phyloP scores from a whole-genome alignment of 2,329 filamentous ascomycete genomes.

The Lasiodiplodia citricola region DNA sequence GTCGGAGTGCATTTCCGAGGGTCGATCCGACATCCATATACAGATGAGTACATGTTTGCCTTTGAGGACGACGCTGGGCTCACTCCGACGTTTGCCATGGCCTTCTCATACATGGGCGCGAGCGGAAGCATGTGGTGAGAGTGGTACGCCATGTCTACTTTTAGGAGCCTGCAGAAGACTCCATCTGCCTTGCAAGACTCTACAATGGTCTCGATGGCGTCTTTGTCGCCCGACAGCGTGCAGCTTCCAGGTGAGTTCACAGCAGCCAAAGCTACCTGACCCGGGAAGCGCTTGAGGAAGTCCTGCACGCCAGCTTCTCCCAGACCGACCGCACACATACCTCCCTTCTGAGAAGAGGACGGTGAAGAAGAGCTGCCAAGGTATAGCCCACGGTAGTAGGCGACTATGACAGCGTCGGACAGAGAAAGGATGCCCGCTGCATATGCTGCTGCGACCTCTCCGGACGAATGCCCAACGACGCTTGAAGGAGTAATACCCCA shows the following conservation, averaged over 20 bases:
- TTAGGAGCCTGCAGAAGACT: conserved; percentile 28
- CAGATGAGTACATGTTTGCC: too few relatives aligned
- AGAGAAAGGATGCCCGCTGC: conserved; percentile 30
- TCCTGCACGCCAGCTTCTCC: conserved; percentile 4
- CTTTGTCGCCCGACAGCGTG: conserved; percentile 32
- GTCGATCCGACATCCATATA: neutral
- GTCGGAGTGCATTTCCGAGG: conserved; percentile 30
- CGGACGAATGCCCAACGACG: conserved; percentile 38
- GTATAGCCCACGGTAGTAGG: conserved; percentile 32
- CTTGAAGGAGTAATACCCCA: conserved; percentile 35
- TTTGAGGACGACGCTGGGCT: neutral
- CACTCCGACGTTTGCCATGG: neutral
- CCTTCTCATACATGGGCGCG: neutral
- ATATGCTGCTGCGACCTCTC: conserved; percentile 40
- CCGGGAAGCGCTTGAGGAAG: conserved; percentile 28
- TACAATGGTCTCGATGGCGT: conserved; percentile 27
- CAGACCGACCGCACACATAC: conserved; percentile 41
- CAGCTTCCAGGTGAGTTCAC: conserved; percentile 32
- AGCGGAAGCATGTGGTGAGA: conserved; percentile 30
- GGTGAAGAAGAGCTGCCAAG: conserved; percentile 16
- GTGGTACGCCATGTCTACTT: conserved; percentile 31
- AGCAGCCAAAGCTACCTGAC: conserved; percentile 33
- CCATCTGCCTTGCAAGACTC: conserved; percentile 20
- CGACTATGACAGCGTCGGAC: conserved; percentile 33
- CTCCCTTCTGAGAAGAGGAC: conserved; percentile 30